Base-by-base conservation (phyloP, 345 rosid genomes). In the Boechera stricta region DNA sequence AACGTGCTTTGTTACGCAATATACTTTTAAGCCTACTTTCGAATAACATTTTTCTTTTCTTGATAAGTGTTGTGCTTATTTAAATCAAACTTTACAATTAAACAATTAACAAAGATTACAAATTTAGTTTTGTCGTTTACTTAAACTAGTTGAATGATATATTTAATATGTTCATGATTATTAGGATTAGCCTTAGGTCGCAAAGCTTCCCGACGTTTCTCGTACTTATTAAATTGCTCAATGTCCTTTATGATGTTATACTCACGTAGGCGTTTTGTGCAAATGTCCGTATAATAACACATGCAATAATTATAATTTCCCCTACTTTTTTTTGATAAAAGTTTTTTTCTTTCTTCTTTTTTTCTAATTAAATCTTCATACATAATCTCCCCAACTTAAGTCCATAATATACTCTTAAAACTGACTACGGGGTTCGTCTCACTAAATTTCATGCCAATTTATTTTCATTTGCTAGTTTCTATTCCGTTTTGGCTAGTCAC, bases 1-100 rank as follows among this genome's bases (percentile, higher is more conserved):
- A 78, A 73, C 78, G 73, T 72, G 70, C 78, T 32, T 67, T 59
- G 69, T 67, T 78, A 66, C 74, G 81, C 31, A 73, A 59, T 65
- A 73, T 60, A 78, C 77, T 72, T 78, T 72, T 66, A 58, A 58
- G 69, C 81, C 77, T 72, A 67, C 81, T 73, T 78, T 72, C 32
- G 6, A 58, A 53, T 24, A 65, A 39, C 72, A 64, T 77, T 64
- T 64, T 64, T 2, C 48, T 64, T 42, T 62, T 70, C 71, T 36
- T 64, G 76, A 77, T 64, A 77, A 51, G 53, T 70, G 29, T 36
- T 62, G 64, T 63, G 71, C 59, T 69, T 70, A 54, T 57, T 71
- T 64, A 29, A n/a, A 47, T 71, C 16, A 36, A 21, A 8, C 32
- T 41, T 26, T 21, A 52, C 16, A 0, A 35, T 48, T 72, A 72